Base-by-base conservation (phyloP, 1,139 yeast species). In the Trichomonascaceae sp. region DNA sequence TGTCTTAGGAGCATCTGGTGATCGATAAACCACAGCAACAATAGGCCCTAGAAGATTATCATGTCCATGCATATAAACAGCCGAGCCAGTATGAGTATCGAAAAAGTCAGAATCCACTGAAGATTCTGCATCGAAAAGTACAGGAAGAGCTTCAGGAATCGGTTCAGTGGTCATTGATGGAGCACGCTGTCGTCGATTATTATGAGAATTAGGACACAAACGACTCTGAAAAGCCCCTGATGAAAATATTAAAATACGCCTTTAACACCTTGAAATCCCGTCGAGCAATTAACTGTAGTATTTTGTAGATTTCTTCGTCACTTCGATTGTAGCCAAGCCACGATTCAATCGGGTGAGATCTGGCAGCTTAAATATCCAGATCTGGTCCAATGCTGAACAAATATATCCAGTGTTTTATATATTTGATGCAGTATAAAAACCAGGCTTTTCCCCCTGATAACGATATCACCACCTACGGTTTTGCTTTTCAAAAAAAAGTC, bases 51-150 rank as follows among this genome's bases (percentile, higher is more conserved):
- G 66, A 13, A 70, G 58, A 4, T 67, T 61, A 59, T 72, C 75
- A 24, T 63, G 57, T 13, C 73, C 73, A 3, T 69, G 60, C 64
- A 72, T 63, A 59, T 69, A 72, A 2, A 71, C 75, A 17, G 75
- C 73, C 47, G 68, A 70, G 56, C 58, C 32, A 22, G 30, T 32
- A 55, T 49, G 41, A 39, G 55, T 24, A 9, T 20, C 24, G 17
- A 27, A 22, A 15, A 44, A 43, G 13, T 45, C 51, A 36, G 32
- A 12, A 22, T 46, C 39, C 43, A 68, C 69, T 19, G 72, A 72
- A 15, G 70, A 67, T 54, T 66, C 66, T 22, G 71, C 67, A 60
- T 69, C 72, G 18, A 66, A 50, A 3, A 53, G 43, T 10, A 48
- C 30, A 18, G 50, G 43, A 8, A 20, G 45, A 17, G 38, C 45